Conservation (phyloP, 2,329 filamentous ascomycete genomes). For the Venturia nashicola region DNA sequence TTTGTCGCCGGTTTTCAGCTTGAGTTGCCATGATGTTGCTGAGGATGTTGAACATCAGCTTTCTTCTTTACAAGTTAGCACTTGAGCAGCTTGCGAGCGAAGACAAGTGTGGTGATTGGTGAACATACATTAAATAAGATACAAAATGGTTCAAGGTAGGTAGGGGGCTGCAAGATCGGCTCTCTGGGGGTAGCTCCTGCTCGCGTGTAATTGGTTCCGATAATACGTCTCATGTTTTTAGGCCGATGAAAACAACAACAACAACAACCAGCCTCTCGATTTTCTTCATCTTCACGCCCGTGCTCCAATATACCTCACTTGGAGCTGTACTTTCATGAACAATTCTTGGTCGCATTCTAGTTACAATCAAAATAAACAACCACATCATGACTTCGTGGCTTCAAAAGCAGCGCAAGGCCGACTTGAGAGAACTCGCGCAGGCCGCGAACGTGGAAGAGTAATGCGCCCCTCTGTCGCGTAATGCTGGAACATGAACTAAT, state of each 20-base stretch:
- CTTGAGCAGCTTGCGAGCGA: no score
- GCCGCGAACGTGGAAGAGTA: constrained; percentile 44
- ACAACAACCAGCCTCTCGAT: not conserved
- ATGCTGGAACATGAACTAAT: constrained; percentile 12
- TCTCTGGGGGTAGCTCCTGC: not conserved
- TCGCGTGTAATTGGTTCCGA: not conserved
- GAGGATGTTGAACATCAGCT: not conserved
- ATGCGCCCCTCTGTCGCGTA: constrained; percentile 3
- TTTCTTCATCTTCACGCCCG: not conserved
- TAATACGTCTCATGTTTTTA: not conserved
- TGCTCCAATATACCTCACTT: not conserved
- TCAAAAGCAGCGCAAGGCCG: constrained; percentile 68
- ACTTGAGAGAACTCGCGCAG: constrained; percentile 63
- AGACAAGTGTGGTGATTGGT: no score
- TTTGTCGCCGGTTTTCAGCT: not conserved
- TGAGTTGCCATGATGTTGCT: not conserved
- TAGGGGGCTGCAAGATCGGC: not conserved
- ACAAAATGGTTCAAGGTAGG: not conserved
- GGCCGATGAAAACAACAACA: not conserved
- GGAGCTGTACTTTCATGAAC: not conserved
- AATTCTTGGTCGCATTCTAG: not conserved
- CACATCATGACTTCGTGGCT: constrained; percentile 60
- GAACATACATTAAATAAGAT: not conserved
- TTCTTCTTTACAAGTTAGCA: no score
- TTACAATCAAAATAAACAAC: not conserved